phyloP scores from a whole-genome alignment of 306 rosid genomes.

The Prunus kanzakura region DNA sequence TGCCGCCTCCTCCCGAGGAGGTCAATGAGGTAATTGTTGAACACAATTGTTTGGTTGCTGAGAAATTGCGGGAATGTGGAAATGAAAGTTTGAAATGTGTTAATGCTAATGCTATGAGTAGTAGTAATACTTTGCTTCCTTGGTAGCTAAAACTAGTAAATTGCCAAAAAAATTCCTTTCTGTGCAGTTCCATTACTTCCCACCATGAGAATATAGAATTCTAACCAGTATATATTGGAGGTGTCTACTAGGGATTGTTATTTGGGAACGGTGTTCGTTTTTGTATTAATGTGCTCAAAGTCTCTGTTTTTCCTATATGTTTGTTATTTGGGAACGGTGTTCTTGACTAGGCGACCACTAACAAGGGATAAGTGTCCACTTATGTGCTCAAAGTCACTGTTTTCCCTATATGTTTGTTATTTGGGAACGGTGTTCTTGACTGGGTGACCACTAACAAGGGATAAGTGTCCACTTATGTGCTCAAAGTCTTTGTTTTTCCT shows the following conservation, averaged over 20 bases:
- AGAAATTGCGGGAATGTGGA: neutral
- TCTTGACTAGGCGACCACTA: neutral
- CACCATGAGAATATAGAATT: neutral
- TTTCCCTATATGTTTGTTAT: neutral
- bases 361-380: neutral
- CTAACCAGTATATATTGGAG: neutral
- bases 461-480: neutral
- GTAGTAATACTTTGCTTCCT: neutral
- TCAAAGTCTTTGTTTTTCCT: neutral
- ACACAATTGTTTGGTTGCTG: neutral
- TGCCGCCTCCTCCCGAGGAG: slow-evolving; percentile 45
- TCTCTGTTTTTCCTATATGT: neutral
- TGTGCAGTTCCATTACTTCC: neutral
- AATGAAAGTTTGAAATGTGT: neutral
- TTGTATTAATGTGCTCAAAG: neutral
- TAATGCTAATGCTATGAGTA: neutral
- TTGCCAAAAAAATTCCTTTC: neutral
- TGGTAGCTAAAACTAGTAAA: neutral
- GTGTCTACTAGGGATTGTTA: neutral
- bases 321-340: neutral
- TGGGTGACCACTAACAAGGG: neutral
- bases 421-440: neutral
- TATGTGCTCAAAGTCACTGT: neutral
- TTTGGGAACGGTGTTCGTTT: neutral
- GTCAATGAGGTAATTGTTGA: slow-evolving; percentile 47